Base-by-base conservation (phyloP, 2,329 filamentous ascomycete genomes). In the Aspergillus tamarii region DNA sequence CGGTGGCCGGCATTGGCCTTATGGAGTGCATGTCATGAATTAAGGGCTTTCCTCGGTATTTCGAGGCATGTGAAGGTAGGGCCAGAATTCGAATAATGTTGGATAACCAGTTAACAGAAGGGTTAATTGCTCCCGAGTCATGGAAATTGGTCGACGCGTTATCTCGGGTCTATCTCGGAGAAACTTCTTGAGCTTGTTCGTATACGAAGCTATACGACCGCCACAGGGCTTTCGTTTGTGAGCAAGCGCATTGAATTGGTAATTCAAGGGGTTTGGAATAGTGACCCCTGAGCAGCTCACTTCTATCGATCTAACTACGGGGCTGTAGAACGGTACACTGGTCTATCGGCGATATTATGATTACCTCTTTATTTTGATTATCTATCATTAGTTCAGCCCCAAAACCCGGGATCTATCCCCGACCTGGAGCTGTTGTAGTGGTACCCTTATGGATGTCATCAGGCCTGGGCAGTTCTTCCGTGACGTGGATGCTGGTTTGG, bases 401-500 rank as follows among this genome's bases (percentile, higher is more conserved):
- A 52, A 52, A 32, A 2, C 4, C 26, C 48, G 48, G 9, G 16
- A 4, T 7, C 28, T 32, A 52, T 11, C 16, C 16, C 28, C 10
- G 48, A 2, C 28, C 48, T n/a, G 16, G 28, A 21, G 10, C 7
- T 19, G 19, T 19, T 52, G 16, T 11, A 19, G 28, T 9, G 4
- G 26, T 9, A 4, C 48, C 48, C 4, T 32, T n/a, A 26, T 55
- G 12, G 36, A 8, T 11, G 19, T 39, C n/a, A 9, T 39, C n/a
- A 6, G 30, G 32, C 10, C 23, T 11, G 32, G 52, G n/a, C 10
- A 21, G 30, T 19, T 55, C 52, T 39, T 39, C 52, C n/a, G n/a
- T 12, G n/a, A 55, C 52, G 30, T 36, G 21, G n/a, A 55, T 39
- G 52, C 52, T 55, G 52, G 52, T 55, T 34, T 55, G 52, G 23